Conservation (phyloP, 2,329 filamentous ascomycete genomes). For the Gremmenia infestans region DNA sequence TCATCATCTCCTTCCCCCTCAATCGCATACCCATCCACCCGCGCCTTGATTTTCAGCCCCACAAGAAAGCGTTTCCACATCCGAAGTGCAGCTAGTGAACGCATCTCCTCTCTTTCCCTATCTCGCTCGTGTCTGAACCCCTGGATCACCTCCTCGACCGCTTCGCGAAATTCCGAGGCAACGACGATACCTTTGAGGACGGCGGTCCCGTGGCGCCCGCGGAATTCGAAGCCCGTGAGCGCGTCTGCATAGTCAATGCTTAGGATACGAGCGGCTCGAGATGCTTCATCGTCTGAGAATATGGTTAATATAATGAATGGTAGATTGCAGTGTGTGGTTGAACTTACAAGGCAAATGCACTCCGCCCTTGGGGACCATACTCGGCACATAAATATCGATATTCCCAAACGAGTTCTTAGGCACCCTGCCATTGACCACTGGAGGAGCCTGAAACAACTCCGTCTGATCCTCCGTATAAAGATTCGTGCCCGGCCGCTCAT, state of each 20-base stretch:
- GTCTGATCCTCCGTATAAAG: slow-evolving; percentile 63
- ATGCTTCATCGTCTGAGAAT: slow-evolving; percentile 49
- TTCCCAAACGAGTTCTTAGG: slow-evolving; percentile 94
- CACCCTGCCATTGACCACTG: slow-evolving; percentile 68
- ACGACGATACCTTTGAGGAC: slow-evolving; percentile 75
- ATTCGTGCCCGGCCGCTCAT: slow-evolving; percentile 48
- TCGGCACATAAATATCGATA: slow-evolving; percentile 85
- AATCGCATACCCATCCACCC: slow-evolving; percentile 27
- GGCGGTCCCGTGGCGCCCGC: slow-evolving; percentile 79
- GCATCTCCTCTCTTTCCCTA: slow-evolving; percentile 58
- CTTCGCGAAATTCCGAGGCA: slow-evolving; percentile 65
- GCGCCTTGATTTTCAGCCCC: slow-evolving; percentile 51
- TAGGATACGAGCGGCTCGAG: slow-evolving; percentile 67
- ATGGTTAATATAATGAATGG: slow-evolving; percentile 19
- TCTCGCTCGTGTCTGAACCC: slow-evolving; percentile 63
- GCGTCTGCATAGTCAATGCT: slow-evolving; percentile 85
- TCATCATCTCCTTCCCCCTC: slow-evolving; percentile 40
- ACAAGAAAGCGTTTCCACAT: slow-evolving; percentile 75
- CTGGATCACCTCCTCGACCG: slow-evolving; percentile 62
- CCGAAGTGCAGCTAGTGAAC: slow-evolving; percentile 55
- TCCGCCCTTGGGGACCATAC: slow-evolving; percentile 82
- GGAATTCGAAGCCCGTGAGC: slow-evolving; percentile 85
- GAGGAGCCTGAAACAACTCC: slow-evolving; percentile 67
- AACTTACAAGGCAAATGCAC: slow-evolving; percentile 60
- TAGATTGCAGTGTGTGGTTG: not conserved